Evolutionary conservation across 495 filamentous ascomycete genomes (phyloP), one percentile per base, ranked within the genome.

Genomic region (Ramalina intermedia): DNA sequence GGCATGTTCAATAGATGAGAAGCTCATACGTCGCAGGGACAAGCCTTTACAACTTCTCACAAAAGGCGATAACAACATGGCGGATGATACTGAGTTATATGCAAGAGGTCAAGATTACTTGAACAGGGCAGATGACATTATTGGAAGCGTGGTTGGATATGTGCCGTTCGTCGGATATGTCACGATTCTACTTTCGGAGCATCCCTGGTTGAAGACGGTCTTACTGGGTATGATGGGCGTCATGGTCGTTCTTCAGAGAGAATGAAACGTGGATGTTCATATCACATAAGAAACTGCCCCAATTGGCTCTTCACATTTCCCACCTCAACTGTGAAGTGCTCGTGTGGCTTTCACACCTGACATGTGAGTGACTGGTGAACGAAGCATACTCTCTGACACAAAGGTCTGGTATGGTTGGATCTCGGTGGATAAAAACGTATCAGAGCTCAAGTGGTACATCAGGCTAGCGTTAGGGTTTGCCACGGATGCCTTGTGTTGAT

Each of bases 21-120:
- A 37, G 42, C 42, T 29, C 9, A 42, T 41, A 7, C n/a, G 40
- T 3, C 2, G 37, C 48, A 69, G 68, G 43, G 57, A 51, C 40
- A 58, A 62, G 21, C 72, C 74, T 12, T 55, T 76, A 36, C 71
- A 78, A 47, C 74, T 96, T 12, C 75, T 99, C 24, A 99, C 91
- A n/a, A 99, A 96, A 67, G 91, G 91, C 47, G 91, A 99, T 64
- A 96, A 96, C 69, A 99, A 99, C 59, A 63, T 79, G 9, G 83
- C 87, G 2, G 91, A 96, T 61, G 91, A 99, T 63, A 93, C 86
- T 12, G 89, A 95, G 65, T 76, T 99, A 4, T 95, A 89, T 57
- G 87, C 89, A 0, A 66, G 72, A 20, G 85, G 81, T 12, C 91
- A 96, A 65, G 81, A 83, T 58, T 88, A 86, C 58, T 72, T 99